These are phyloP conservation scores for Fusarium sp. DNA, from an alignment of 2,329 filamentous ascomycete genomes.

Conservation along the genomic window DNA sequence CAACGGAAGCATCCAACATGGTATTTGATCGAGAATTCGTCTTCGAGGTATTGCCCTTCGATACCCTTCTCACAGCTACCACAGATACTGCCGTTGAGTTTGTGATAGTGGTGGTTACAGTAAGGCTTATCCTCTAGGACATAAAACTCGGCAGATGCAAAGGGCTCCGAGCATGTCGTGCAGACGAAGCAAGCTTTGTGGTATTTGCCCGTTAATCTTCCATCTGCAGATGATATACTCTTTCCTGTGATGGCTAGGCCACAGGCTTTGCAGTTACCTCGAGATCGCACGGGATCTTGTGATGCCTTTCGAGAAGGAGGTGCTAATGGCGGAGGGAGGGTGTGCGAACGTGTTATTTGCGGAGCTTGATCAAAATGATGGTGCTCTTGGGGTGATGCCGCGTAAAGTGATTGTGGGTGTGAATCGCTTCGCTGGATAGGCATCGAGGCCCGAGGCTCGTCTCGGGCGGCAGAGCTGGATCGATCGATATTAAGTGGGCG, in stretches of 20 bases:
- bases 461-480: slow-evolving; percentile 44
- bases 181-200: slow-evolving; percentile 97
- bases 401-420: slow-evolving; percentile 32
- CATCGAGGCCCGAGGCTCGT: slow-evolving; percentile 34
- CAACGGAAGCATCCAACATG: slow-evolving; percentile 91
- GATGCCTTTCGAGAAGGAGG: slow-evolving; percentile 53
- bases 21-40: slow-evolving; percentile 81
- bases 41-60: slow-evolving; percentile 93
- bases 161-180: slow-evolving; percentile 83
- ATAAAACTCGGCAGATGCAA: slow-evolving; percentile 91
- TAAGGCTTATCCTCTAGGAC: slow-evolving; percentile 89
- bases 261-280: slow-evolving; percentile 88
- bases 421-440: slow-evolving; percentile 29
- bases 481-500: slow-evolving; percentile 40
- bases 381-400: slow-evolving; percentile 39
- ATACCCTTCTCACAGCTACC: slow-evolving; percentile 85
- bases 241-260: slow-evolving; percentile 84
- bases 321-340: slow-evolving; percentile 25
- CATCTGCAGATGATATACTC: slow-evolving; percentile 93
- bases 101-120: slow-evolving; percentile 93
- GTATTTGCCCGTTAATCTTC: slow-evolving; percentile 90
- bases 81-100: slow-evolving; percentile 89
- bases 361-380: slow-evolving; percentile 23
- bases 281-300: slow-evolving; percentile 62
- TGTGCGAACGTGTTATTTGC: slow-evolving; percentile 22